A percentile compares a stretch with the other conserved stretches of the same genome.
phyloP scores from a whole-genome alignment of 2,329 filamentous ascomycete species.

The Fusarium aywerte region DNA sequence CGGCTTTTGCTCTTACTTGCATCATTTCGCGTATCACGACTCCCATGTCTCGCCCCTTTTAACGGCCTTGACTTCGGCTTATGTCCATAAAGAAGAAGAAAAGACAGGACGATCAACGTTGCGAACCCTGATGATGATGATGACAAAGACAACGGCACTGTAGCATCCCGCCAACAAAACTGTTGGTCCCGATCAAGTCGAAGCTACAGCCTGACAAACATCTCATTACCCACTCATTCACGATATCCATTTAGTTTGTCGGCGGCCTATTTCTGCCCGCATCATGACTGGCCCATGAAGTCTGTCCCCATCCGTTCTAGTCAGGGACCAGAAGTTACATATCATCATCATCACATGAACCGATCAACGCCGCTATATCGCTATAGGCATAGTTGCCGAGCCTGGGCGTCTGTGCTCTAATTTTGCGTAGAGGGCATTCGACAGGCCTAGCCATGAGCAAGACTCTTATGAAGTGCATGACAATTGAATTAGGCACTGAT shows the following conservation, averaged over 20 bases:
- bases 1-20: constrained; percentile 25
- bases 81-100: not conserved
- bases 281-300: constrained; percentile 18
- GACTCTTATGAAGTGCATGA: not conserved
- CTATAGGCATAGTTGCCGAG: constrained; percentile 32
- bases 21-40: constrained; percentile 39
- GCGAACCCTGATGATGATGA: constrained; percentile 19
- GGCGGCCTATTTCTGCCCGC: not conserved
- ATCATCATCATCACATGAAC: constrained; percentile 31
- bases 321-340: constrained; percentile 30
- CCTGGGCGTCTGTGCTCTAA: constrained; percentile 11
- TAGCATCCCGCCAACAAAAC: constrained; percentile 25
- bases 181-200: constrained; percentile 6
- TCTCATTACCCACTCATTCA: constrained; percentile 14
- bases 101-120: constrained; percentile 4
- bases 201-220: constrained; percentile 13
- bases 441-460: not conserved
- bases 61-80: constrained; percentile 1
- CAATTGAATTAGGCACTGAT: constrained; percentile 1
- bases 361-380: constrained; percentile 14
- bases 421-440: constrained; percentile 4
- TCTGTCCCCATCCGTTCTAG: constrained; percentile 27
- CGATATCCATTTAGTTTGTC: not conserved
- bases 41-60: constrained; percentile 27
- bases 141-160: constrained; percentile 19